Evolutionary conservation across 805 yeast genomes (phyloP).

Genomic region (Dipodascus albidus): DNA sequence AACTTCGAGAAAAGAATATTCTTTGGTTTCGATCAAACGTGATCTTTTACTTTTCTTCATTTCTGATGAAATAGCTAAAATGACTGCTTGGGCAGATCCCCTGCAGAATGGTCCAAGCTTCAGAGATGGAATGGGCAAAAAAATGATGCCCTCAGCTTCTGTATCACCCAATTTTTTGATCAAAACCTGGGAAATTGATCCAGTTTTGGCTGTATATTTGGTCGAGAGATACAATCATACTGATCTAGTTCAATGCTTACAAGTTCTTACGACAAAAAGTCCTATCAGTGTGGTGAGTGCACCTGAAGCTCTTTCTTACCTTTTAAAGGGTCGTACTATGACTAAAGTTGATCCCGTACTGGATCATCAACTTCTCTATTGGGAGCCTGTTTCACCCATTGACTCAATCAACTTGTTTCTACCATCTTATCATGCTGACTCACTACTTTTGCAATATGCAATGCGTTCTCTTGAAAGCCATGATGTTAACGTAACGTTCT

Average conservation of each 20-base stretch:
- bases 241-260: constrained; percentile 29
- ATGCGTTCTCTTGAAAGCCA: constrained; percentile 83
- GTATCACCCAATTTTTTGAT: constrained; percentile 29
- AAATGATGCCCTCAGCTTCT: constrained; percentile 1
- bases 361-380: constrained; percentile 35
- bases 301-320: constrained; percentile 49
- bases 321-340: constrained; percentile 21
- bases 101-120: constrained; percentile 28
- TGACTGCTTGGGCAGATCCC: constrained; percentile 71
- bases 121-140: constrained; percentile 9
- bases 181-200: constrained; percentile 54
- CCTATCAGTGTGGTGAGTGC: constrained; percentile 50
- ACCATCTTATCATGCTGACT: constrained; percentile 57
- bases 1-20: constrained; percentile 6
- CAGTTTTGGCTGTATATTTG: constrained; percentile 61
- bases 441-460: constrained; percentile 70
- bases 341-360: constrained; percentile 12
- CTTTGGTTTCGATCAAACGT: constrained; percentile 32
- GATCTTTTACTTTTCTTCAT: constrained; percentile 50
- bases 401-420: constrained; percentile 75
- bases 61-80: constrained; percentile 60
- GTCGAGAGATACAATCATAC: constrained; percentile 43
- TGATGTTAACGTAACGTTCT: constrained; percentile 80
- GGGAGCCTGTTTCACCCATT: constrained; percentile 72
- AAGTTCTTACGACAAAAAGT: constrained; percentile 36